Evolutionary conservation across 2,329 filamentous ascomycete genomes (phyloP), one percentile per base, ranked within the genome.

Genomic region (Juglanconis oblonga): DNA sequence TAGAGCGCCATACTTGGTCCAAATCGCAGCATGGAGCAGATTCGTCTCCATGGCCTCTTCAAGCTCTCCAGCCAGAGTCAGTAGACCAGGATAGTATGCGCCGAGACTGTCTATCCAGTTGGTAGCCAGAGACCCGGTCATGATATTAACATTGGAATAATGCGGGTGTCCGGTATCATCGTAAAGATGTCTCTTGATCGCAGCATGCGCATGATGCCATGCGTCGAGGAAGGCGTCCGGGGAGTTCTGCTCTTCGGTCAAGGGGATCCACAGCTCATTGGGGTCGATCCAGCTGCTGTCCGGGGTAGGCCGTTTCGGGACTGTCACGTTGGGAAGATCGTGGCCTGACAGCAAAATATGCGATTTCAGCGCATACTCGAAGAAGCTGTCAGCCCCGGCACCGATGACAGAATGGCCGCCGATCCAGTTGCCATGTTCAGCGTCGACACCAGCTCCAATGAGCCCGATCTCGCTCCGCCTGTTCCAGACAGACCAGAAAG

Each of bases 401-500:
- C 95, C 95, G 67, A 99, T 96, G 35, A 95, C 94, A n/a, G 94
- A 88, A 72, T 91, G 93, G 2, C 90, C 84, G 8, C 89, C 89
- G 38, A 95, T 88, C 95, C 95, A 99, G 66, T 89, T 82, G 0
- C 94, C 95, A 33, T 87, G 89, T 71, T 98, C 94, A 1, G 92
- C 91, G 75, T 79, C 94, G 63, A 99, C 92, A 3, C 93, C 94
- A 59, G 92, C 90, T 7, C 94, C 95, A 64, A 99, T 88, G 31
- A 99, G 80, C 4, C 91, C 92, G 67, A 97, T 91, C 45, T 87
- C 84, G 71, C 91, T 97, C 64, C 93, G 85, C 58, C 91, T 83
- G 48, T 88, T 81, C 95, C 95, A 99, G n/a, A 99, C 91, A 31
- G 93, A 90, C 92, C 94, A 97, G 69, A 99, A 99, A 0, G 95